Evolutionary conservation across 345 rosid species (phyloP), one percentile per base, ranked within the genome.

Genomic region (Litchi chinensis): DNA sequence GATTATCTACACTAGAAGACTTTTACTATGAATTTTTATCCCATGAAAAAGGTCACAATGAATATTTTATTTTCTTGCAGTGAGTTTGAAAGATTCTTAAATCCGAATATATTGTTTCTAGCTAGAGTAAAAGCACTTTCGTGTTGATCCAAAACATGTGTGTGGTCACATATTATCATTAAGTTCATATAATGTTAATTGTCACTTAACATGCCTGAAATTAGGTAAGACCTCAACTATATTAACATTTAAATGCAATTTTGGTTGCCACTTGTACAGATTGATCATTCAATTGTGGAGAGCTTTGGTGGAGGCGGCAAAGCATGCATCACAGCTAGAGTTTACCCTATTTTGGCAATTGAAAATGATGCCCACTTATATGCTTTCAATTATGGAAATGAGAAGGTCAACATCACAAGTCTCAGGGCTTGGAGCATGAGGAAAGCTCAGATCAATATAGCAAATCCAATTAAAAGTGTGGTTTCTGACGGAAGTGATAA

Each of bases 221-320:
- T 50, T 13, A 11, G 15, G 19, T 12, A 50, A 50, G 12, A 50
- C 5, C 15, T 5, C 16, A 13, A 50, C 5, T 12, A 5, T 50
- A 13, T 15, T 16, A 50, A 50, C 56, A 50, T 50, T 50, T 50
- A 16, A 50, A 59, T 70, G 39, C 18, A 48, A 16, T 46, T 70
- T 21, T 9, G 54, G 0, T 24, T 56, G 11, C 11, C 15, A 9
- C 7, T 16, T 63, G n/a, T 57, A 39, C 71, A 86, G 89, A 86
- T 88, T 77, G 93, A 90, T 79, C 92, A 87, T 70, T 90, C 90
- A 0, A 80, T 90, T 68, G 89, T 89, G 69, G 92, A 90, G 82
- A 87, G 89, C 82, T 87, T 84, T 77, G 89, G 86, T 63, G 93
- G 87, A 40, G 68, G 78, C 26, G 93, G 91, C 52, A 86, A 67